Conservation (phyloP, 768 basidiomycete species). For the Amanita brunnescens region DNA sequence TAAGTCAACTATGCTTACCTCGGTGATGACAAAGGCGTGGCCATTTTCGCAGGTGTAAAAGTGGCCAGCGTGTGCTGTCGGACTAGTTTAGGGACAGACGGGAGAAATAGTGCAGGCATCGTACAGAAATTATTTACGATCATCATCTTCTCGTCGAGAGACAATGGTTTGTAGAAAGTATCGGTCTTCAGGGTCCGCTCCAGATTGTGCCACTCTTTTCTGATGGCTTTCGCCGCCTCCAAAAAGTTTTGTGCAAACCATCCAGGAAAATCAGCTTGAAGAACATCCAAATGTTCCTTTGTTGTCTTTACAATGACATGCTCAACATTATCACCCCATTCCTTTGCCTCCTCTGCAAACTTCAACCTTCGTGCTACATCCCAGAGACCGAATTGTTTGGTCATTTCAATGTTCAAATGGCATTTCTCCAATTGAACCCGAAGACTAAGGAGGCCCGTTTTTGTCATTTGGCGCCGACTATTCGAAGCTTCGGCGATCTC, state of each 20-base stretch:
- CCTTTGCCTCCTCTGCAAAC: conserved; percentile 15
- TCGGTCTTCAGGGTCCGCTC: conserved; percentile 28
- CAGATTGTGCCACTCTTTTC: conserved; percentile 39
- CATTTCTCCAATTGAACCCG: conserved; percentile 40
- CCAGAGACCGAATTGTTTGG: conserved; percentile 18
- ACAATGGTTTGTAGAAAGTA: conserved; percentile 44
- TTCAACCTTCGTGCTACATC: conserved; percentile 12
- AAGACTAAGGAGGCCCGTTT: conserved; percentile 33
- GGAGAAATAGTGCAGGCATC: conserved; percentile 5
- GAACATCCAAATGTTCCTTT: conserved; percentile 11
- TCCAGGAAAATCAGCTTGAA: conserved; percentile 19
- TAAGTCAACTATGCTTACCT: conserved; percentile 26
- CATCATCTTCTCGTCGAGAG: conserved; percentile 41
- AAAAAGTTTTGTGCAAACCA: conserved; percentile 41
- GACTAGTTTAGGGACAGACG: not conserved
- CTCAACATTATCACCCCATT: conserved; percentile 7
- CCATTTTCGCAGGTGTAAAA: conserved; percentile 50
- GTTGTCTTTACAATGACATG: conserved; percentile 10
- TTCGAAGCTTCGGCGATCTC: conserved; percentile 39
- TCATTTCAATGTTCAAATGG: conserved; percentile 36
- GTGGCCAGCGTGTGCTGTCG: conserved; percentile 31
- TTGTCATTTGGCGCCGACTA: conserved; percentile 44
- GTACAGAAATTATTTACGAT: conserved; percentile 45
- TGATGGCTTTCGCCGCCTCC: conserved; percentile 25
- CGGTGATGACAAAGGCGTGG: conserved; percentile 50